Evolutionary conservation across 352 stramenopile species (phyloP), one percentile per base, ranked within the genome.

Genomic region (Phytophthora niederhauseri): DNA sequence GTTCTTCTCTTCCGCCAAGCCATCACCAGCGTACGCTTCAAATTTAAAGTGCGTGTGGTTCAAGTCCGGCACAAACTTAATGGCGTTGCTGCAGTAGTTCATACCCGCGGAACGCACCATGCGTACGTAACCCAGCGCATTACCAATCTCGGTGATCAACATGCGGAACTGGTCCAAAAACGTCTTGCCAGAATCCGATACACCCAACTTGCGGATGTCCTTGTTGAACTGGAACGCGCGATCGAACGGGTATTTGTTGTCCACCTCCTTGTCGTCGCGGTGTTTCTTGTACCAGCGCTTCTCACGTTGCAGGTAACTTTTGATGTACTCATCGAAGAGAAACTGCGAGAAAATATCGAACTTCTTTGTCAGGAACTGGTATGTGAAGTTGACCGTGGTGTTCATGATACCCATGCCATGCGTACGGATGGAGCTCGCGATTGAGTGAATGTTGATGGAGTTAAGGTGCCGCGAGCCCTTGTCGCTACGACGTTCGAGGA

Each of bases 351-450:
- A 96, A 54, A 96, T 94, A 65, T 95, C 87, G 43, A 95, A 94
- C 66, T 97, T 97, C 57, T 96, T 93, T 6, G 88, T 90, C 61
- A 99, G 77, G 64, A 98, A 97, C 75, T 98, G 92, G 70, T 98
- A 98, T 61, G 93, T 98, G 60, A 98, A 98, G 78, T 98, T 98
- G 22, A 99, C 94, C 2, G 94, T 96, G 12, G 92, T 98, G 75
- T 97, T 98, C 73, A 98, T 87, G 68, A 99, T 97, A 36, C 96
- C 96, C 81, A 98, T 95, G 59, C 96, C 96, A 65, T 99, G 96
- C n/a, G 97, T 97, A 20, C 89, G 86, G 48, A 99, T 93, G 4
- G 89, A 97, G 56, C 85, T 93, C 15, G 89, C 80, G 57, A 98
- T 94, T 52, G 81, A 95, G 61, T 98, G 88, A 48, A 98, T 97